Evolutionary conservation across 139 green algal species (phyloP).

Genomic region (Chlorella sp.): DNA sequence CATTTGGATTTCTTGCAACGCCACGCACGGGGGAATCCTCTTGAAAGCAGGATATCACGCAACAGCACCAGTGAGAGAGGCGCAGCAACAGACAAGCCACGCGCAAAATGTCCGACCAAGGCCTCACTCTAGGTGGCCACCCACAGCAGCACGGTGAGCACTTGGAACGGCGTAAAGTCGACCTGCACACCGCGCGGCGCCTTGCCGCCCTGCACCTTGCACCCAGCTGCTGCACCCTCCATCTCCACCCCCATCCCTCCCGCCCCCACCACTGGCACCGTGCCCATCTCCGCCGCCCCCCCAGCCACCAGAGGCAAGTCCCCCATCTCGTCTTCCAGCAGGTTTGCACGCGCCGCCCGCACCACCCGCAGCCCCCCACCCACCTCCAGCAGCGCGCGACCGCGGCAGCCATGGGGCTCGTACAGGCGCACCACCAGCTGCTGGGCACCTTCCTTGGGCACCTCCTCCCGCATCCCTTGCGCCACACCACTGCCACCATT

Average conservation of each 20-base stretch:
- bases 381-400: neutral
- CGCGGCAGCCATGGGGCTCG: conserved; percentile 22
- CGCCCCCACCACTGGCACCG: neutral
- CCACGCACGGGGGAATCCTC: too few relatives aligned
- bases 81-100: too few relatives aligned
- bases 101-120: too few relatives aligned
- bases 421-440: conserved; percentile 20
- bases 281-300: neutral
- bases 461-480: neutral
- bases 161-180: neutral
- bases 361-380: conserved; percentile 5
- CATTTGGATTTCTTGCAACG: too few relatives aligned
- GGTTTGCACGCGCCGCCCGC: neutral
- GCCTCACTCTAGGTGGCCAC: neutral
- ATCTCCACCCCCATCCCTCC: conserved; percentile 2
- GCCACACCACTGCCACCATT: neutral
- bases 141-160: neutral
- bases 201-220: too few relatives aligned
- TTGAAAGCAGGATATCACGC: too few relatives aligned
- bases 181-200: neutral
- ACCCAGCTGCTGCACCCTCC: neutral
- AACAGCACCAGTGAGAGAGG: too few relatives aligned
- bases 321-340: conserved; percentile 16
- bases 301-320: neutral
- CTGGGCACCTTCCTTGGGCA: neutral